Percentiles rank a stretch among this genome's conserved stretches.
Evolutionary conservation across 192 early-diverging fungal genomes (phyloP).

Genomic region (Mortierella antarctica): DNA sequence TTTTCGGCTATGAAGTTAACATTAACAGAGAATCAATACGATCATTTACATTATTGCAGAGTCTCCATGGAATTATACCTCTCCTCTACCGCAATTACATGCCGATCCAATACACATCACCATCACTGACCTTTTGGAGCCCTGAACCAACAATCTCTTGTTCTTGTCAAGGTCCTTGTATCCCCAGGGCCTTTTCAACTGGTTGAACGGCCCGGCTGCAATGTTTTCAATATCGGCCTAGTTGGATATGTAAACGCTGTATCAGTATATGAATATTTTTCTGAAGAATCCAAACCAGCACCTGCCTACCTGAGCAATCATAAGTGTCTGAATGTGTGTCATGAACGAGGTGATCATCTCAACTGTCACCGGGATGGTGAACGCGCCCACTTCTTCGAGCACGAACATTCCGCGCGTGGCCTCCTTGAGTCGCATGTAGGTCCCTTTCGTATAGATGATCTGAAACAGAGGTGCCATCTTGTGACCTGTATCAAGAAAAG

Average conservation of each 20-base stretch:
- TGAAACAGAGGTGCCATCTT: no score
- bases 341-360: constrained; percentile 27
- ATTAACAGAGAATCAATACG: constrained; percentile 17
- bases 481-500: no score
- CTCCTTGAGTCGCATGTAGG: no score
- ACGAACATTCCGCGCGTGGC: no score
- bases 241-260: no score
- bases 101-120: constrained; percentile 20
- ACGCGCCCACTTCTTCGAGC: no score
- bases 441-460: no score
- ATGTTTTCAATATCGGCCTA: constrained; percentile 19
- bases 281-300: constrained; percentile 21
- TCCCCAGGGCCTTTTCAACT: constrained; percentile 26
- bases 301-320: constrained; percentile 28
- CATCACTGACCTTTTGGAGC: constrained; percentile 20
- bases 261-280: no score
- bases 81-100: constrained; percentile 22
- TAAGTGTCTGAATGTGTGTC: constrained; percentile 24
- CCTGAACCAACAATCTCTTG: constrained; percentile 26
- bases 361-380: constrained; percentile 22
- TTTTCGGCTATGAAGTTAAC: constrained; percentile 17
- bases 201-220: constrained; percentile 9
- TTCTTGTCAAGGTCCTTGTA: constrained; percentile 25
- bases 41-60: constrained; percentile 2
- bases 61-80: constrained; percentile 20